These are phyloP conservation scores for Penicillium sp. DNA, from an alignment of 2,329 filamentous ascomycete genomes.

Conservation along the genomic window DNA sequence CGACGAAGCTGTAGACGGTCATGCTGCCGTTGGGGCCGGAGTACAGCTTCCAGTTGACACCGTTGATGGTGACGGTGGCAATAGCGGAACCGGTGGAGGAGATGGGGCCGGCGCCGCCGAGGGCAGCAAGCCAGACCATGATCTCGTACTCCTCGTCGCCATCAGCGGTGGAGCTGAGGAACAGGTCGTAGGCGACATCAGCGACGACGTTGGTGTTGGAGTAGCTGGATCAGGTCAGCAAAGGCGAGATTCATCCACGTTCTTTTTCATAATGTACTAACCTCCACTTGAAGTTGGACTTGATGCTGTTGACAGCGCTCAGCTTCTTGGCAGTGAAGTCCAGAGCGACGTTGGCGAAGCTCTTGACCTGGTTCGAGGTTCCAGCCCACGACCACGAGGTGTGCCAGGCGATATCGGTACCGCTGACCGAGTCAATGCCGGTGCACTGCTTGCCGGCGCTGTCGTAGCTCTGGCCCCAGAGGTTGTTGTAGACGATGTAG, in stretches of 20 bases:
- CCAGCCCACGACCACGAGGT: slow-evolving; percentile 50
- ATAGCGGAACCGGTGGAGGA: slow-evolving; percentile 51
- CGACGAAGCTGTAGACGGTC: slow-evolving; percentile 63
- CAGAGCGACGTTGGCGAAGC: slow-evolving; percentile 49
- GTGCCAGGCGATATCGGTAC: slow-evolving; percentile 44
- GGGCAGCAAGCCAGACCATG: slow-evolving; percentile 65
- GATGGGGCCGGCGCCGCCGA: slow-evolving; percentile 61
- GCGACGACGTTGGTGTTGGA: slow-evolving; percentile 53
- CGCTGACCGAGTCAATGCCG: slow-evolving; percentile 38
- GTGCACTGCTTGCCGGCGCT: slow-evolving; percentile 47
- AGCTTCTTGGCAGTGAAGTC: slow-evolving; percentile 36
- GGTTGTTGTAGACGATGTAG: slow-evolving; percentile 57
- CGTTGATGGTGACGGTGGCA: slow-evolving; percentile 56
- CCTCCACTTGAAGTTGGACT: slow-evolving; percentile 50
- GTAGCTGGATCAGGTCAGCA: slow-evolving; percentile 41
- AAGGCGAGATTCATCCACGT: background rate
- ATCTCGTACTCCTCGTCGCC: slow-evolving; percentile 59
- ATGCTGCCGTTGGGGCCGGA: slow-evolving; percentile 60
- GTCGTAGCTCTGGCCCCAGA: slow-evolving; percentile 49
- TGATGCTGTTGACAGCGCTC: slow-evolving; percentile 43
- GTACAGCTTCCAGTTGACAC: slow-evolving; percentile 60
- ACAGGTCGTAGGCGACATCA: slow-evolving; percentile 64
- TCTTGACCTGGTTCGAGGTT: slow-evolving; percentile 46
- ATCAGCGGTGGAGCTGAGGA: slow-evolving; percentile 53
- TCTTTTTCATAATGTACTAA: slow-evolving; percentile 14